A percentile compares a stretch with the other conserved stretches of the same genome.
phyloP scores from a whole-genome alignment of 2,329 filamentous ascomycete genomes.

The Fusarium sp. region DNA sequence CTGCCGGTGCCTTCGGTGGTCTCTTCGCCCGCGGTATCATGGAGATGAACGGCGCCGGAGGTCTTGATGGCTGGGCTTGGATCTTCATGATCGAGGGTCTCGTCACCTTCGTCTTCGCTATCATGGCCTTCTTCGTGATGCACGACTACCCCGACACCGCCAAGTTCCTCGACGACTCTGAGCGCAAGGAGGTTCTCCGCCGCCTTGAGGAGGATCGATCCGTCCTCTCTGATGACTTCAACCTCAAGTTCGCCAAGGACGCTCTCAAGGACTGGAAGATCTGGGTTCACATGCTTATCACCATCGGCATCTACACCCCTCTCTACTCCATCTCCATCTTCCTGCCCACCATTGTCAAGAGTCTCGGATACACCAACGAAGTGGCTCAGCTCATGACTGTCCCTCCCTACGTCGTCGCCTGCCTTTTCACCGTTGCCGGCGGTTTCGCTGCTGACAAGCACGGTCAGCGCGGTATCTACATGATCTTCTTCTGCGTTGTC shows the following conservation, averaged over 20 bases:
- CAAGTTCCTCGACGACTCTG: slow-evolving; percentile 61
- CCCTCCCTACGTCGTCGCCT: slow-evolving; percentile 56
- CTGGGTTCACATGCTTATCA: slow-evolving; percentile 70
- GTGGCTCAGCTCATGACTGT: slow-evolving; percentile 57
- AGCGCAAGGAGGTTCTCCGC: slow-evolving; percentile 59
- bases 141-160: slow-evolving; percentile 70
- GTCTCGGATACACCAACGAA: slow-evolving; percentile 55
- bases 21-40: slow-evolving; percentile 71
- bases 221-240: slow-evolving; percentile 67
- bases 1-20: slow-evolving; percentile 73
- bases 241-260: slow-evolving; percentile 66
- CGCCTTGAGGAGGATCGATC: slow-evolving; percentile 61
- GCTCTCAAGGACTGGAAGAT: slow-evolving; percentile 72
- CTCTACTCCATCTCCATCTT: slow-evolving; percentile 57
- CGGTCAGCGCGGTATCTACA: slow-evolving; percentile 56
- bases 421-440: slow-evolving; percentile 53
- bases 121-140: slow-evolving; percentile 64
- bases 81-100: slow-evolving; percentile 81
- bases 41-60: slow-evolving; percentile 66
- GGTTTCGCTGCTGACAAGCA: slow-evolving; percentile 60
- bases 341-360: slow-evolving; percentile 55
- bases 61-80: slow-evolving; percentile 78
- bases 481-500: slow-evolving; percentile 54
- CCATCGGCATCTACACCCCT: slow-evolving; percentile 67
- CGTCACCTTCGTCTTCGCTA: slow-evolving; percentile 60